Evolutionary conservation across 129 eudicot genomes (phyloP), one percentile per base, ranked within the genome.

Genomic region (Centella asiatica): DNA sequence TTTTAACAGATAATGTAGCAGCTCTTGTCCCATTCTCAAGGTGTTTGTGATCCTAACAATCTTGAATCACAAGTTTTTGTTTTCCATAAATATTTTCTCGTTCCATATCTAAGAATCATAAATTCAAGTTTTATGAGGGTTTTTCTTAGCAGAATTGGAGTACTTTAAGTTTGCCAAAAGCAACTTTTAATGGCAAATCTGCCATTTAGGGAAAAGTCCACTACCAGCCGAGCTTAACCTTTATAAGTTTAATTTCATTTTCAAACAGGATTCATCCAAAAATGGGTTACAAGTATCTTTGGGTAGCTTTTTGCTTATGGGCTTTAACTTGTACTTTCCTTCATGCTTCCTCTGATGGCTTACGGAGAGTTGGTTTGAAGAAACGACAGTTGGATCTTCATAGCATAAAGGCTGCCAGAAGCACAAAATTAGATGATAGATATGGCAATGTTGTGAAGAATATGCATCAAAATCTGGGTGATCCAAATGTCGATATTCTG

Each of bases 341-440:
- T 33, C 78, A 71, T 27, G 39, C 54, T 65, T 58, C 78, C 25
- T 72, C 78, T 29, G 74, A 73, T 33, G 78, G 52, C 20, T 32
- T 73, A 15, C 22, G 50, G 64, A 68, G 75, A 69, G 44, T 78
- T 51, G 37, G 65, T 29, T 69, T 72, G 60, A 78, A 73, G 66
- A 78, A 64, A 64, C 66, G 54, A 44, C 56, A 58, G 20, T 72
- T 73, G 69, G 83, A 72, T 63, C 69, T 68, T 20, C 14, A 33
- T 18, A 39, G 40, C 69, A 68, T 78, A 28, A 72, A 48, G 13
- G 72, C 72, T 62, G 78, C 75, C 39, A 68, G n/a, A 64, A 18
- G 33, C 52, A 59, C 70, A 26, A 57, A 51, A 45, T 40, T 69
- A 51, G 60, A 72, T 59, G 64, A 45, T 11, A 77, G 48, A 57